Evolutionary conservation across 768 basidiomycete species (phyloP).

Genomic region (Suillus spraguei): DNA sequence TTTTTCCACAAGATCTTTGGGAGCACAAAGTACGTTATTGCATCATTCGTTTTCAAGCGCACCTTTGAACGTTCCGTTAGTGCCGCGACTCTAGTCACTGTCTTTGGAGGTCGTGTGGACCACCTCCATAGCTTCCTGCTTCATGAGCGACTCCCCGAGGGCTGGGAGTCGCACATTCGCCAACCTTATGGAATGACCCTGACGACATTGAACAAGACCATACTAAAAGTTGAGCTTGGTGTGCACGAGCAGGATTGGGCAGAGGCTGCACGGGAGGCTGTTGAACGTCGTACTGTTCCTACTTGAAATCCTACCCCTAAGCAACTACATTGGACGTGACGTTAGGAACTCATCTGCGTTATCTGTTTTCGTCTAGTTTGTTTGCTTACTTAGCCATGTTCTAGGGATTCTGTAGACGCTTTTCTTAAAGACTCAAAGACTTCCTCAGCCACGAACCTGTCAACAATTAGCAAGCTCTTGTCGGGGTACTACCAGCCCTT

Average conservation of each 20-base stretch:
- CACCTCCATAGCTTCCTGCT: constrained; percentile 57
- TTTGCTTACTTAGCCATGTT: background rate
- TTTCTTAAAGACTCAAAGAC: background rate
- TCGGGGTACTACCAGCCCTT: background rate
- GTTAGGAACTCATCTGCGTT: background rate
- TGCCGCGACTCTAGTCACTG: constrained; percentile 65
- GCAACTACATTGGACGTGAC: background rate
- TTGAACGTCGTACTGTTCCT: background rate
- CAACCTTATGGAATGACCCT: constrained; percentile 63
- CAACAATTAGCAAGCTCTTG: background rate
- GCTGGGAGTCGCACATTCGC: constrained; percentile 67
- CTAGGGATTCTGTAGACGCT: background rate
- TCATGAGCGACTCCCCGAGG: constrained; percentile 70
- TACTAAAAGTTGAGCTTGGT: background rate
- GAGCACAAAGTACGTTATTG: constrained; percentile 59
- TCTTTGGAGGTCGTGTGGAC: constrained; percentile 65
- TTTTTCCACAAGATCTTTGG: constrained; percentile 65
- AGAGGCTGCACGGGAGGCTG: background rate
- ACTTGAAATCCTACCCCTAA: no score
- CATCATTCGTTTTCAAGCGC: background rate
- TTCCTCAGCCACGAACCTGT: background rate
- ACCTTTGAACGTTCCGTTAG: constrained; percentile 33
- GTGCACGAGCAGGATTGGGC: constrained; percentile 4
- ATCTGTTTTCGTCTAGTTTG: background rate
- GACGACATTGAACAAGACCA: constrained; percentile 48